Percentiles rank a stretch among this genome's conserved stretches.
Evolutionary conservation across 2,329 filamentous ascomycete genomes (phyloP).

Genomic region (Zalaria sp.): DNA sequence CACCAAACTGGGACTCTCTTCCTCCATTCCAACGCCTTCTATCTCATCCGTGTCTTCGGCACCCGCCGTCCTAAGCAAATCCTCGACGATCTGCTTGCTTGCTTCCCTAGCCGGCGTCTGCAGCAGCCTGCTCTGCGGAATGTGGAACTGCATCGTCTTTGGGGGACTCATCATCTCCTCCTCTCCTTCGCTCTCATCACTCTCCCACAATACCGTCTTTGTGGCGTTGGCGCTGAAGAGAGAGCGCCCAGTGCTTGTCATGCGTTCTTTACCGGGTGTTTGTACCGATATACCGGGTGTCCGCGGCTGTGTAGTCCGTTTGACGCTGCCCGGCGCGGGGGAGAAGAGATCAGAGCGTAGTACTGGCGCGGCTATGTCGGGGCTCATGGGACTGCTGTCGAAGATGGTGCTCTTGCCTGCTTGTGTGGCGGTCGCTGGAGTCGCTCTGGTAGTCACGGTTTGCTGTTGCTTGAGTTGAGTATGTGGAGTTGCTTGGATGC

Average conservation of each 20-base stretch:
- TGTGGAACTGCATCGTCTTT: slow-evolving; percentile 79
- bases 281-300: slow-evolving; percentile 75
- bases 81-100: slow-evolving; percentile 67
- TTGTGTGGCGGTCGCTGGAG: slow-evolving; percentile 23
- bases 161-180: slow-evolving; percentile 56
- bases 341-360: slow-evolving; percentile 71
- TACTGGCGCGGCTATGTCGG: slow-evolving; percentile 67
- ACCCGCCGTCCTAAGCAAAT: slow-evolving; percentile 63
- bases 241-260: slow-evolving; percentile 18
- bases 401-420: slow-evolving; percentile 3
- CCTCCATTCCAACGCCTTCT: slow-evolving; percentile 24
- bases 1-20: slow-evolving; percentile 35
- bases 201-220: slow-evolving; percentile 56
- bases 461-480: slow-evolving; percentile 33
- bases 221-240: slow-evolving; percentile 18
- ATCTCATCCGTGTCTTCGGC: slow-evolving; percentile 38
- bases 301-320: slow-evolving; percentile 31
- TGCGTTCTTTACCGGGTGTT: slow-evolving; percentile 42
- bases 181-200: slow-evolving; percentile 54
- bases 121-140: slow-evolving; percentile 62
- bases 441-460: slow-evolving; percentile 16
- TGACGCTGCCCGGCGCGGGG: slow-evolving; percentile 10
- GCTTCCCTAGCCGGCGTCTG: slow-evolving; percentile 76
- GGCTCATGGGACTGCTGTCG: slow-evolving; percentile 34
- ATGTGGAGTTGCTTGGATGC: slow-evolving; percentile 81